A percentile compares a stretch with the other conserved stretches of the same genome.
Evolutionary conservation across 352 stramenopile genomes (phyloP).

Genomic region (Globisporangium iwayamae): DNA sequence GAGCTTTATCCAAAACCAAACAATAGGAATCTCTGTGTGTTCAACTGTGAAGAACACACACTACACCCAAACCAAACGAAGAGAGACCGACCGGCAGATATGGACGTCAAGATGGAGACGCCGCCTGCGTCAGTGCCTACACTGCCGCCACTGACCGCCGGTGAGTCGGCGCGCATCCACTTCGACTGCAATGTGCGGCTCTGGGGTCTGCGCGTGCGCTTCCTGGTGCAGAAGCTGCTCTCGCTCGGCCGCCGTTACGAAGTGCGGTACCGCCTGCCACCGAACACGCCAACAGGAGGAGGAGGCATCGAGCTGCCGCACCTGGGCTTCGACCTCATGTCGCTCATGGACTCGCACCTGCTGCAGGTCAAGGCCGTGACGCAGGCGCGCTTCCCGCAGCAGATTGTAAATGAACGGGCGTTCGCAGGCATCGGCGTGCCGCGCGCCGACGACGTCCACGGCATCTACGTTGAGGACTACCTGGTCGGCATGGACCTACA

Average conservation of each 20-base stretch:
- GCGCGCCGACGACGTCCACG: conserved; percentile 60
- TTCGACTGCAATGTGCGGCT: conserved; percentile 42
- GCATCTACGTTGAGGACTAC: conserved; percentile 92
- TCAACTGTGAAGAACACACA: background rate
- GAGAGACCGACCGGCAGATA: background rate
- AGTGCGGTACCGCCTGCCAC: conserved; percentile 43
- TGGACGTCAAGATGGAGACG: conserved; percentile 12
- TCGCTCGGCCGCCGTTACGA: conserved; percentile 54
- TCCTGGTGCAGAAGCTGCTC: conserved; percentile 46
- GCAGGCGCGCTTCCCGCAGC: conserved; percentile 36
- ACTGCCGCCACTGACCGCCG: conserved; percentile 1
- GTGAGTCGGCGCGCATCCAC: conserved; percentile 22
- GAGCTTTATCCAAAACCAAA: no score
- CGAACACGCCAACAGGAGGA: background rate
- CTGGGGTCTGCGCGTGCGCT: conserved; percentile 46
- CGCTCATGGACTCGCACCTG: conserved; percentile 45
- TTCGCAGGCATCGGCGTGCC: conserved; percentile 15
- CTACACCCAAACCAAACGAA: background rate
- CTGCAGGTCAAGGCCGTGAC: conserved; percentile 47
- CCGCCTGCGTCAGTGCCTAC: background rate
- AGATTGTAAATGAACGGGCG: conserved; percentile 19
- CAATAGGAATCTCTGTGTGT: background rate
- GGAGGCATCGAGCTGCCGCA: conserved; percentile 14
- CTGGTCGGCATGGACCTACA: conserved; percentile 73
- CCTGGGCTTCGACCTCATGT: conserved; percentile 44